Evolutionary conservation across 2,329 filamentous ascomycete genomes (phyloP).

Genomic region (Penicillium nordicum): DNA sequence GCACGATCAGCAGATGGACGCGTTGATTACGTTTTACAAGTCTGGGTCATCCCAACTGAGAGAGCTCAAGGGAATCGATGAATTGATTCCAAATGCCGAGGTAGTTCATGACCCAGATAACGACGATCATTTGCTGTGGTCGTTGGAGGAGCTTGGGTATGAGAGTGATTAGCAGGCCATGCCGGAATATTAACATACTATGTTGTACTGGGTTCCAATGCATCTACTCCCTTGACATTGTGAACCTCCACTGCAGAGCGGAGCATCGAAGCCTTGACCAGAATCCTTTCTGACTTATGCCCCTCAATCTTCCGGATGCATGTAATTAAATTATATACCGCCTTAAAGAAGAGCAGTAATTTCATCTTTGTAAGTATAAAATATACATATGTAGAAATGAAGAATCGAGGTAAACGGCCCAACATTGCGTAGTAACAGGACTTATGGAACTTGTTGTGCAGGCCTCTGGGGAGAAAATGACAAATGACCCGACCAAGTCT

Average conservation of each 20-base stretch:
- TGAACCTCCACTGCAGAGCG: not conserved
- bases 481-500: too few relatives aligned
- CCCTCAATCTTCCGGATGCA: too few relatives aligned
- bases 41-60: conserved; percentile 5
- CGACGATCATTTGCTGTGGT: conserved; percentile 2
- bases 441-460: too few relatives aligned
- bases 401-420: too few relatives aligned
- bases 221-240: not conserved
- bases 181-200: not conserved
- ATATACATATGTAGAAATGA: too few relatives aligned
- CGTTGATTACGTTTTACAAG: conserved; percentile 1
- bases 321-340: too few relatives aligned
- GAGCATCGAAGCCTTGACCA: not conserved
- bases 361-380: too few relatives aligned
- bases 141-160: not conserved
- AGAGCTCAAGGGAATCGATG: conserved; percentile 8
- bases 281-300: too few relatives aligned
- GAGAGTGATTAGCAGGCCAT: not conserved
- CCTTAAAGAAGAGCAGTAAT: too few relatives aligned
- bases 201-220: not conserved
- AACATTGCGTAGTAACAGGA: too few relatives aligned
- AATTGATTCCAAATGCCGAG: conserved; percentile 11
- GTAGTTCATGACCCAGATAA: conserved; percentile 6
- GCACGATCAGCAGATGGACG: conserved; percentile 12
- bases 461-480: too few relatives aligned